Evolutionary conservation across 2,329 filamentous ascomycete genomes (phyloP), one percentile per base, ranked within the genome.

Genomic region (Alternaria longipes): DNA sequence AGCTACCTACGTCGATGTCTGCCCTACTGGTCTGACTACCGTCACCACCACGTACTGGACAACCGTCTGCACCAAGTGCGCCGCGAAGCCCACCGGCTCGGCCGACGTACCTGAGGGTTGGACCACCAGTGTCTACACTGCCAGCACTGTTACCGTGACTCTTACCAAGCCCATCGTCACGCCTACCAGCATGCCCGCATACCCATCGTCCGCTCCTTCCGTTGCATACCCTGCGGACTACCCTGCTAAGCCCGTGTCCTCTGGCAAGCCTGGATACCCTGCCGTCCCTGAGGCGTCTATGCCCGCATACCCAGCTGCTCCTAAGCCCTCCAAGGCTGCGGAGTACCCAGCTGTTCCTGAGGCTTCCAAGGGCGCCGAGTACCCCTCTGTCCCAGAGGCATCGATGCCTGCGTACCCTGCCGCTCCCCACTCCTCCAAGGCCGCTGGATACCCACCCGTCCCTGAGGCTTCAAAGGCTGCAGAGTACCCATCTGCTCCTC

Each of bases 1-100:
- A 55, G 65, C 70, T 38, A 72, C 74, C 22, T 78, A 78, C 54
- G 67, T 78, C n/a, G 76, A 79, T 44, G 64, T 76, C 26, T 79
- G 76, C 73, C 63, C 74, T 3, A 78, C 76, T 14, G 76, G 76
- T 24, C 63, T 76, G 26, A 78, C 74, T 16, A 78, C 76, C 24
- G 64, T 72, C 51, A 74, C 72, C 3, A 66, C 73, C 6, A 73
- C 73, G 8, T 70, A 75, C 59, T 74, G 71, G 16, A 71, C 70
- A 58, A 76, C 74, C 5, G 63, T 72, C 40, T 74, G 71, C 66
- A 61, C 56, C 30, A 58, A 63, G 16, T 71, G 68, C 53, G 55
- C 66, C 1, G 38, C 38, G 38, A 68, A 64, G 50, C 68, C 73
- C 7, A 68, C 66, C 2, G 59, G 65, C 22, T 53, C 60, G 36